A percentile compares a stretch with the other conserved stretches of the same genome.
Conservation (phyloP, 1,284 basidiomycete genomes). For the Leccinum colubrinum region DNA sequence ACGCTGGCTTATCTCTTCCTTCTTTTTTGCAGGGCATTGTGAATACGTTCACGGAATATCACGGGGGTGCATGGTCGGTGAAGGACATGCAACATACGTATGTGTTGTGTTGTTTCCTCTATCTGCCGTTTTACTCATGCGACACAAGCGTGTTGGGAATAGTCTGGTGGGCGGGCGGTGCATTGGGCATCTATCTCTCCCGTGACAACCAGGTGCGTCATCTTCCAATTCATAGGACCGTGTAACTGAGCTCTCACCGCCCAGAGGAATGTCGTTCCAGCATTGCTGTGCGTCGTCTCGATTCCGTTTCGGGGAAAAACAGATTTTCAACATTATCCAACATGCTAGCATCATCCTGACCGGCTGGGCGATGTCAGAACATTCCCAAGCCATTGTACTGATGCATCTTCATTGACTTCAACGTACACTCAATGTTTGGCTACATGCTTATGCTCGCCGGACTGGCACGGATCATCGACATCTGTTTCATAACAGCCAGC, state of each 20-base stretch:
- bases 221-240: not conserved
- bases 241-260: not conserved
- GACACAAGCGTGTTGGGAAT: slow-evolving; percentile 40
- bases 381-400: slow-evolving; percentile 58
- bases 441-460: slow-evolving; percentile 87
- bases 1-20: not conserved
- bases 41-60: slow-evolving; percentile 94
- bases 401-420: slow-evolving; percentile 5
- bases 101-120: slow-evolving; percentile 25
- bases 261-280: slow-evolving; percentile 80
- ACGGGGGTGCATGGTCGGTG: slow-evolving; percentile 77
- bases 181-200: slow-evolving; percentile 84
- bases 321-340: not conserved
- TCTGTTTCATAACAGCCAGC: slow-evolving; percentile 70
- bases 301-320: slow-evolving; percentile 2
- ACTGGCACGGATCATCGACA: slow-evolving; percentile 78
- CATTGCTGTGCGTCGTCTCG: slow-evolving; percentile 63
- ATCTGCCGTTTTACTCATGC: not conserved
- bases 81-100: slow-evolving; percentile 96
- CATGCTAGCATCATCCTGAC: slow-evolving; percentile 75
- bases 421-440: slow-evolving; percentile 87
- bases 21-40: slow-evolving; percentile 42
- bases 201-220: slow-evolving; percentile 68
- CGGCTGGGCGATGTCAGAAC: slow-evolving; percentile 94
- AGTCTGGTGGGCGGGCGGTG: slow-evolving; percentile 86